phyloP scores from a whole-genome alignment of 2,329 filamentous ascomycete species.

The Huntiella moniliformis region DNA sequence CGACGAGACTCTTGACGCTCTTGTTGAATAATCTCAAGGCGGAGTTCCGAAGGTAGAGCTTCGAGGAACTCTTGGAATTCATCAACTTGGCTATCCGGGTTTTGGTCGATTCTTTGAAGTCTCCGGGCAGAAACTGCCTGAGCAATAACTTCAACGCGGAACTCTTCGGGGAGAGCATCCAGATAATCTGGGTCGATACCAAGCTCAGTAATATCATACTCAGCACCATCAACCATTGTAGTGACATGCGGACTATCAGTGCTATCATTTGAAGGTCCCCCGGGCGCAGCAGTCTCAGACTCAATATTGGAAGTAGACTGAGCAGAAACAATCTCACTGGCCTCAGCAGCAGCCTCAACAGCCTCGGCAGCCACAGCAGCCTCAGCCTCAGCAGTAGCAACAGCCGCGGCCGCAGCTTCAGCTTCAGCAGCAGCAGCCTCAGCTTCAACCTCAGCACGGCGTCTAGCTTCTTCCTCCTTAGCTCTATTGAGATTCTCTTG shows the following conservation, averaged over 20 bases:
- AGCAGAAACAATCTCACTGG: conserved; percentile 13
- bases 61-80: conserved; percentile 90
- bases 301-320: conserved; percentile 61
- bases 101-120: conserved; percentile 51
- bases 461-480: conserved; percentile 21
- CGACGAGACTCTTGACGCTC: conserved; percentile 78
- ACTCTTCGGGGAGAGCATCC: conserved; percentile 89
- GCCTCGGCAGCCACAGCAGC: conserved; percentile 38
- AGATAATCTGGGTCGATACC: conserved; percentile 91
- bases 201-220: conserved; percentile 82
- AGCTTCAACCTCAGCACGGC: conserved; percentile 21
- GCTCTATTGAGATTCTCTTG: too few relatives aligned
- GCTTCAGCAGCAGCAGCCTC: conserved; percentile 37
- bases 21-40: conserved; percentile 75
- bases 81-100: conserved; percentile 57
- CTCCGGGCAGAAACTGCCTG: conserved; percentile 71
- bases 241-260: conserved; percentile 27
- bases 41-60: conserved; percentile 75
- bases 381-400: conserved; percentile 29
- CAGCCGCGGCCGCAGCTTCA: conserved; percentile 17
- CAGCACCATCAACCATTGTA: conserved; percentile 68
- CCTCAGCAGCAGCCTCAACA: conserved; percentile 35
- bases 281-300: conserved; percentile 18
- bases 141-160: conserved; percentile 89
- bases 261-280: conserved; percentile 21